Evolutionary conservation across 805 yeast genomes (phyloP).

Genomic region (Wickerhamomyces sydowiorum): DNA sequence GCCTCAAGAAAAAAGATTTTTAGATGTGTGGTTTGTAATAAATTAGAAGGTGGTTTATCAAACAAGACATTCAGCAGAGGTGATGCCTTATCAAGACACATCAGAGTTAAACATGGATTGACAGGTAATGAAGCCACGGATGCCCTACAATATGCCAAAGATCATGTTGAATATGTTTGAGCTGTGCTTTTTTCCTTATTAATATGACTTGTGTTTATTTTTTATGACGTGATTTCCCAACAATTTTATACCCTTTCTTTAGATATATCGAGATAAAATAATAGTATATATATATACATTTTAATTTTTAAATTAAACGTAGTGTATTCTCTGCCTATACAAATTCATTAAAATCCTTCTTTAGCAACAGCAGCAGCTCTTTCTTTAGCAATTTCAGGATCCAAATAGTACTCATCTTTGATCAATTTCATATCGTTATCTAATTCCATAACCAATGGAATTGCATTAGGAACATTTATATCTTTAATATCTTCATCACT

Average conservation of each 20-base stretch:
- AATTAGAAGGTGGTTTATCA: slow-evolving; percentile 32
- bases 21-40: slow-evolving; percentile 78
- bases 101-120: slow-evolving; percentile 82
- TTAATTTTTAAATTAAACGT: too few species aligned
- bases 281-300: too few species aligned
- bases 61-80: slow-evolving; percentile 84
- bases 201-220: too few species aligned
- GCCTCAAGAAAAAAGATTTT: slow-evolving; percentile 81
- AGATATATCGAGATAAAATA: too few species aligned
- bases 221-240: too few species aligned
- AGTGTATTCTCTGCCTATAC: too few species aligned
- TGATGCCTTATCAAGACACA: slow-evolving; percentile 92
- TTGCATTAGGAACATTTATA: slow-evolving; percentile 78
- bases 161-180: slow-evolving; percentile 57
- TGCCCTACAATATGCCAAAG: slow-evolving; percentile 70
- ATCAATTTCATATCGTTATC: slow-evolving; percentile 44
- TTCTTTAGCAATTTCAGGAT: slow-evolving; percentile 72
- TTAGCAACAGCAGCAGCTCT: slow-evolving; percentile 78
- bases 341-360: too few species aligned
- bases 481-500: slow-evolving; percentile 65
- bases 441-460: slow-evolving; percentile 67
- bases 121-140: slow-evolving; percentile 61
- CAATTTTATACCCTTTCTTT: too few species aligned
- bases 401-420: slow-evolving; percentile 61
- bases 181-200: background rate